Conservation (phyloP, 2,329 filamentous ascomycete genomes). For the Neofusicoccum sp. region DNA sequence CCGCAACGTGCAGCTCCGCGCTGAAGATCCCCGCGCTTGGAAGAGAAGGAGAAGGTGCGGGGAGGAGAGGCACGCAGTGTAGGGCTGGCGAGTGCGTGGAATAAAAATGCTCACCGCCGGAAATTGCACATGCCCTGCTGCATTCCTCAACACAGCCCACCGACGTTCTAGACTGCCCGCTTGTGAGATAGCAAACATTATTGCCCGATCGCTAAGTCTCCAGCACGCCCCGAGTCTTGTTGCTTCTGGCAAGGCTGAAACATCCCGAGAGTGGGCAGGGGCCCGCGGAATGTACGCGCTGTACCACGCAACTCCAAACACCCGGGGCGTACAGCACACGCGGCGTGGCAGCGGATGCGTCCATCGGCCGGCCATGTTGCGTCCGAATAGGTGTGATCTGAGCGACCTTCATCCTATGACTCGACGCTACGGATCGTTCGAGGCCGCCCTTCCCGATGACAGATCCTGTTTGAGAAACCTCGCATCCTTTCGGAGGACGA, state of each 20-base stretch:
- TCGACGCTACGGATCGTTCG: not conserved
- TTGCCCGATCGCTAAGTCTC: not conserved
- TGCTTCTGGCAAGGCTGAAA: conserved; percentile 17
- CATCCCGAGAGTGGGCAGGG: not conserved
- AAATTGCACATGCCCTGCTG: conserved; percentile 15
- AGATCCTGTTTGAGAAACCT: not conserved
- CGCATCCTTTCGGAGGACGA: not conserved
- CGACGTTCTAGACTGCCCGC: conserved; percentile 7
- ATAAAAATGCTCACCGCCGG: not conserved
- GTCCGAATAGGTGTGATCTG: not conserved
- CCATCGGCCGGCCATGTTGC: not conserved
- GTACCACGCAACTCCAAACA: conserved; percentile 12
- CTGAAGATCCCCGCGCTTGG: not conserved
- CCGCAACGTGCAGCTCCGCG: not conserved
- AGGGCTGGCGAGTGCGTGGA: not conserved
- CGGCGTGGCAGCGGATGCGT: not conserved
- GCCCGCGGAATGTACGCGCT: conserved; percentile 17
- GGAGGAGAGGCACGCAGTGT: not conserved
- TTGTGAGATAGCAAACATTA: conserved; percentile 17
- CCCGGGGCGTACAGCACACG: not conserved
- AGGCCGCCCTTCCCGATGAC: too few species aligned
- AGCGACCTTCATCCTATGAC: not conserved
- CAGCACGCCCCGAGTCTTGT: not conserved
- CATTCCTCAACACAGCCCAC: not conserved
- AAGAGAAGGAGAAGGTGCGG: not conserved